These are phyloP conservation scores for Chlorella sp. DNA, from an alignment of 139 green algal species.

Conservation along the genomic window DNA sequence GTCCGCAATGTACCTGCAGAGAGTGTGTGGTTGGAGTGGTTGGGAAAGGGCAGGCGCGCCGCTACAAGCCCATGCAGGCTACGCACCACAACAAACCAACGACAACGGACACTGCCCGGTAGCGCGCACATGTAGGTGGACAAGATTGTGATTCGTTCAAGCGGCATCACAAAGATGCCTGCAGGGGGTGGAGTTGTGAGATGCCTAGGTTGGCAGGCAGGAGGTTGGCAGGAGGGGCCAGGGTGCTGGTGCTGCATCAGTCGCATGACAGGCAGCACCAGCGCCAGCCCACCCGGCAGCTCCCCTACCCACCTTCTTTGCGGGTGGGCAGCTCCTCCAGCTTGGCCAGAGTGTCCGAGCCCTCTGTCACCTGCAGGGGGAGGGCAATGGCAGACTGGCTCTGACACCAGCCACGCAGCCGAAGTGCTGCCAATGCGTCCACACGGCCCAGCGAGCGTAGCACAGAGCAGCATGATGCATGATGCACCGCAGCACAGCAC, in stretches of 20 bases:
- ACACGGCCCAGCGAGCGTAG: too few species aligned
- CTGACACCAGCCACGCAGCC: too few species aligned
- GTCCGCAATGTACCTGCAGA: background rate
- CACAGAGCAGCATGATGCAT: too few species aligned
- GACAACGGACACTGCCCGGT: too few species aligned
- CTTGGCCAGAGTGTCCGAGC: conserved; percentile 76
- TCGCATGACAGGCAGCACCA: background rate
- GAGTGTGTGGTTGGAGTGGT: background rate
- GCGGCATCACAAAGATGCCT: conserved; percentile 91
- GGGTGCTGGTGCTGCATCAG: background rate
- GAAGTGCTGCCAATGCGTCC: conserved; percentile 46
- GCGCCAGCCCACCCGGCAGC: background rate
- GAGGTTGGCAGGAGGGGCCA: background rate
- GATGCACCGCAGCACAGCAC: background rate
- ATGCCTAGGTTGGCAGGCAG: background rate
- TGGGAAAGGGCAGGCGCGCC: too few species aligned
- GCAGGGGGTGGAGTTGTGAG: background rate
- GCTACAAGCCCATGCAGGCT: too few species aligned
- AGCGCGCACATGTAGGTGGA: conserved; percentile 67
- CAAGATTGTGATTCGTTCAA: conserved; percentile 77
- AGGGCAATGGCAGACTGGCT: too few species aligned
- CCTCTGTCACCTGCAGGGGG: conserved; percentile 63
- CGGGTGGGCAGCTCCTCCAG: conserved; percentile 57
- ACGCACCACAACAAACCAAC: too few species aligned
- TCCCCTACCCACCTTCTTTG: background rate